Base-by-base conservation (phyloP, 352 stramenopile species). In the Heterotrichella gracilis region DNA sequence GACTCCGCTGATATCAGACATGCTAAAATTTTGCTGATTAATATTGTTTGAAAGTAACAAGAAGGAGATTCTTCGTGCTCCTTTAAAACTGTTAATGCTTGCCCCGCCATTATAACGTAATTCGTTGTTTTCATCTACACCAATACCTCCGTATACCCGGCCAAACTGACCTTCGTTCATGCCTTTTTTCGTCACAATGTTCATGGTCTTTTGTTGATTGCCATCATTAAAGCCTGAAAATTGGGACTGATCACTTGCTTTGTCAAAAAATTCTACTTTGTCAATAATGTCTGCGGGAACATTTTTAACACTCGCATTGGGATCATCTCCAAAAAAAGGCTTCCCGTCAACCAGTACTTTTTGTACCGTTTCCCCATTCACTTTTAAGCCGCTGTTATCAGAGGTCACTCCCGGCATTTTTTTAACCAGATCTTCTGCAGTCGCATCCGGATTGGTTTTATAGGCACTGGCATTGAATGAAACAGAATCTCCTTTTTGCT, bases 21-120 rank as follows among this genome's bases (percentile, higher is more conserved):
- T 9, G 32, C 32, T 53, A n/a, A 53, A 53, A 53, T 53, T 53
- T 53, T 53, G 32, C 32, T 53, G 32, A n/a, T 53, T 53, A n/a
- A 53, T 53, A n/a, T 53, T 53, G 32, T 53, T 53, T n/a, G 32
- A 53, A 17, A 53, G n/a, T n/a, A 53, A 53, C 32, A 53, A 53
- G 9, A 53, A 53, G n/a, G 32, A 53, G n/a, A n/a, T n/a, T 9
- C 32, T 9, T n/a, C 32, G 32, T n/a, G 9, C n/a, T 9, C 32
- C n/a, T 9, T 53, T 53, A 53, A 53, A 53, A 53, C 32, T 53
- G 32, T 53, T 53, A 9, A 53, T 17, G 9, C 9, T n/a, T n/a
- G 32, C 32, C 9, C 32, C 32, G 32, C 9, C 32, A 53, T 53
- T 53, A 53, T 53, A 53, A 53, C 32, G 32, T n/a, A n/a, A n/a